Percentiles rank a stretch among this genome's conserved stretches.
Evolutionary conservation across 495 filamentous ascomycete species (phyloP).

Genomic region (Daldinia grandis): DNA sequence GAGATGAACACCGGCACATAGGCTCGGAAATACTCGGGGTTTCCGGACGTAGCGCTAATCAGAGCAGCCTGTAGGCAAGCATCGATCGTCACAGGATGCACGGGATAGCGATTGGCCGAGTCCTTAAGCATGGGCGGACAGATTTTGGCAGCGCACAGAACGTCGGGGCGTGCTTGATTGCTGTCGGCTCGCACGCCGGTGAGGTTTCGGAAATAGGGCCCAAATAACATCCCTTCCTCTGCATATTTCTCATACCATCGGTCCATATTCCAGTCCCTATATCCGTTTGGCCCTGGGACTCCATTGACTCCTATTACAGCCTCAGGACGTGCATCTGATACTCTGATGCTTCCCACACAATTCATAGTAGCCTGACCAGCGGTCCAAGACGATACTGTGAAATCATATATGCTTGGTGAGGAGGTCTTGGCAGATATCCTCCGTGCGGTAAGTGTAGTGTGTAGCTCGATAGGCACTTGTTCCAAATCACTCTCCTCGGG

Average conservation of each 20-base stretch:
- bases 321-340: background rate
- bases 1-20: background rate
- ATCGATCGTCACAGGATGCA: constrained; percentile 48
- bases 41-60: constrained; percentile 21
- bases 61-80: constrained; percentile 43
- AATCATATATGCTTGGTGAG: background rate
- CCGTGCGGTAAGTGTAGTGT: background rate
- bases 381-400: background rate
- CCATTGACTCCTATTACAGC: background rate
- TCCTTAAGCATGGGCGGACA: background rate
- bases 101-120: constrained; percentile 47
- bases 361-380: background rate
- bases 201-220: background rate
- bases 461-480: background rate
- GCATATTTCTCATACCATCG: background rate
- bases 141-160: background rate
- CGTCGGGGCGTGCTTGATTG: background rate
- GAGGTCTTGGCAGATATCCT: background rate
- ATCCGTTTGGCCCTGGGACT: background rate
- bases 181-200: background rate
- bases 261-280: background rate
- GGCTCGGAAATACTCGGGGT: background rate
- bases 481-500: background rate
- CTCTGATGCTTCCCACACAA: background rate
- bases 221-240: background rate